Conservation (phyloP, 768 basidiomycete species). For the Lactifluus hygrophoroides region DNA sequence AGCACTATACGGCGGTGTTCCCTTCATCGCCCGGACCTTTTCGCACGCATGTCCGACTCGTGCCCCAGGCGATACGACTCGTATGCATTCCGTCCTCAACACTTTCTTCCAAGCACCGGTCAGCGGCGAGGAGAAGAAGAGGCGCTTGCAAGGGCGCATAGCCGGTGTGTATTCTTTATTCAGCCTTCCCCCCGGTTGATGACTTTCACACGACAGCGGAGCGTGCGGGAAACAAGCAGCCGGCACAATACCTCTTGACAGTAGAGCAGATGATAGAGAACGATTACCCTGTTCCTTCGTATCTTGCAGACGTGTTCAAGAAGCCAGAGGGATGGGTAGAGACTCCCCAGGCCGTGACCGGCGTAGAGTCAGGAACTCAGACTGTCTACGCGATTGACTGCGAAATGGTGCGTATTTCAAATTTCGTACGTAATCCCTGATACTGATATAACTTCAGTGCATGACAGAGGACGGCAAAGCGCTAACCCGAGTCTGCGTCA, state of each 20-base stretch:
- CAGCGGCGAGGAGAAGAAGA: conserved; percentile 70
- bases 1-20: conserved; percentile 31
- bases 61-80: conserved; percentile 80
- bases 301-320: conserved; percentile 64
- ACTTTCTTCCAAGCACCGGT: conserved; percentile 77
- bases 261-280: conserved; percentile 89
- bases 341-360: conserved; percentile 45
- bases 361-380: conserved; percentile 28
- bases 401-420: conserved; percentile 70
- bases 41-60: conserved; percentile 90
- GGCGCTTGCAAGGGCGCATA: conserved; percentile 40
- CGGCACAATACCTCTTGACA: conserved; percentile 64
- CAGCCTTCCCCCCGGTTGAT: background rate
- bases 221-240: conserved; percentile 50
- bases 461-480: conserved; percentile 85
- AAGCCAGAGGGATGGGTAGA: conserved; percentile 73
- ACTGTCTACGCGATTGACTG: conserved; percentile 86
- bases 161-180: conserved; percentile 27
- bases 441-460: conserved; percentile 46
- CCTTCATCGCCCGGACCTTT: conserved; percentile 72
- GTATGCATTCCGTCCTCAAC: conserved; percentile 80
- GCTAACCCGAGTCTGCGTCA: conserved; percentile 74
- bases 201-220: conserved; percentile 36
- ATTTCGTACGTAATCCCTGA: background rate
- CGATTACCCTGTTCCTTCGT: conserved; percentile 84